Base-by-base conservation (phyloP, 164 flowering plant species). In the Aristolochia contorta region DNA sequence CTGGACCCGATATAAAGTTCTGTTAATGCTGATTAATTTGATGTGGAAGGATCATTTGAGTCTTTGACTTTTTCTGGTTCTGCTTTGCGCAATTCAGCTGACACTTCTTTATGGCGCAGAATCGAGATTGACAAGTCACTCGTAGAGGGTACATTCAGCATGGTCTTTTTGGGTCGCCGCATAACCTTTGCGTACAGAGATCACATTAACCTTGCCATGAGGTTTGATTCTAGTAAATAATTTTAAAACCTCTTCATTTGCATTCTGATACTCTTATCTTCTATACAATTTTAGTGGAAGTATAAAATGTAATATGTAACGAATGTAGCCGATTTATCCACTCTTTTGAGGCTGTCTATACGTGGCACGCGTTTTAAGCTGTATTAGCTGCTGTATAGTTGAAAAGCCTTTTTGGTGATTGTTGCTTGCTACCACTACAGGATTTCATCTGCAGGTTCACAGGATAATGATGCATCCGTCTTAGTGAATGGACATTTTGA, bases 401-500 rank as follows among this genome's bases (percentile, higher is more conserved):
- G 45, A 30, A 25, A 6, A n/a, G 19, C 27, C 32, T 24, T 25
- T 16, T 9, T 46, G 20, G 32, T 15, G 7, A 37, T 10, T 37
- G 43, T 37, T 37, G 0, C 7, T 37, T 37, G 43, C 12, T 8
- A 10, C 43, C 10, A 60, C 69, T 66, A 49, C 84, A 93, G 99
- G 79, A 80, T 93, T 56, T 85, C 97, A 54, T 83, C 99, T 30
- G 65, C 65, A 19, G 74, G 76, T 70, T 79, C 95, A 58, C 67
- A 70, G 57, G 97, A 88, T 13, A 74, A 64, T 58, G 96, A 93
- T 55, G 72, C 93, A 6, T 80, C 99, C 25, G 79, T 93, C 74
- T 72, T 93, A 69, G 43, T 93, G 47, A 93, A 93, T 75, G 99
- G 87, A 24, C 99, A 93, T 73, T 93, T 80, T 79, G 99, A 93